phyloP scores from a whole-genome alignment of 805 yeast genomes.

The Cyberlindnera mycetangii region DNA sequence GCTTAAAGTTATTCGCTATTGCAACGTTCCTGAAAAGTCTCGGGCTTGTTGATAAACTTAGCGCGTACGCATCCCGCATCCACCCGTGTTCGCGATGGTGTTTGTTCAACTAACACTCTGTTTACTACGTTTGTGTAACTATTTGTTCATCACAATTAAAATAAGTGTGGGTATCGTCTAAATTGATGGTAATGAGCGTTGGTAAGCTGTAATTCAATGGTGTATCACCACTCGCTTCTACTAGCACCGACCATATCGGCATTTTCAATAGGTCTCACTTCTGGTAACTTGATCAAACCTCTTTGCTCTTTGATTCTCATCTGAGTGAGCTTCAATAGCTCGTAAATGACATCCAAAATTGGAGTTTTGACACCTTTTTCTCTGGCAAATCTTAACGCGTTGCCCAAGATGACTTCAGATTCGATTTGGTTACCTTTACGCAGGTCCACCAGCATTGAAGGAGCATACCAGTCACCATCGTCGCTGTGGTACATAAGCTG shows the following conservation, averaged over 20 bases:
- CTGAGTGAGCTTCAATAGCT: slow-evolving; percentile 59
- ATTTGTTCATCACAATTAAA: too few species aligned
- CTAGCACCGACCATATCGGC: slow-evolving; percentile 4
- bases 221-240: slow-evolving; percentile 4
- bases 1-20: background rate
- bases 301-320: slow-evolving; percentile 55
- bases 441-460: slow-evolving; percentile 72
- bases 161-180: too few species aligned
- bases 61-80: too few species aligned
- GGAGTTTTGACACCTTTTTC: slow-evolving; percentile 54
- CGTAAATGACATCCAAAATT: slow-evolving; percentile 52
- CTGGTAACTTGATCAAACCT: slow-evolving; percentile 46
- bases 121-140: too few species aligned
- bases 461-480: slow-evolving; percentile 56
- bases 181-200: too few species aligned
- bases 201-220: too few species aligned
- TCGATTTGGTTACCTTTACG: slow-evolving; percentile 67
- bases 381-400: slow-evolving; percentile 50
- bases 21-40: background rate
- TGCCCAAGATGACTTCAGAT: slow-evolving; percentile 69
- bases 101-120: too few species aligned
- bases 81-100: too few species aligned
- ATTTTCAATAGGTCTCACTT: slow-evolving; percentile 33
- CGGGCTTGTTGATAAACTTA: too few species aligned
- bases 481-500: slow-evolving; percentile 53